Evolutionary conservation across 768 basidiomycete species (phyloP), one percentile per base, ranked within the genome.

Genomic region (Boletus rufocinnamomeus): DNA sequence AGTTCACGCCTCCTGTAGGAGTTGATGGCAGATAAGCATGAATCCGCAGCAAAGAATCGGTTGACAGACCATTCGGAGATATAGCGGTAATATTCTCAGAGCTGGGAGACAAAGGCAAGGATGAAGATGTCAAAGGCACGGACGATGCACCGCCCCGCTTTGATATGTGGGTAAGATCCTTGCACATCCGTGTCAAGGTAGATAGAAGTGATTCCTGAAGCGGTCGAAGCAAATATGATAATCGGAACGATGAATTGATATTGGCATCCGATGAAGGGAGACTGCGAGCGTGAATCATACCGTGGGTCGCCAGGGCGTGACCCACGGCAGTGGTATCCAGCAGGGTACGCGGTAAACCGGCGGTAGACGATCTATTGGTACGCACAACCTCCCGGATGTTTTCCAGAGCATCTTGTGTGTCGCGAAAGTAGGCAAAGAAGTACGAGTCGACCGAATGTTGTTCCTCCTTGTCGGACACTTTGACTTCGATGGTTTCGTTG

Each of bases 391-490:
- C 84, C 32, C 90, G 86, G 58, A 98, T 94, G 70, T 88, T 84
- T 44, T 88, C 87, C 55, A 95, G 78, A 2, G 93, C 91, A 38
- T 72, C 79, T 8, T 87, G 79, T 38, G 93, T 80, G 73, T 95
- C 85, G 63, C 86, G 86, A 73, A 97, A 97, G 72, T 97, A 98
- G 16, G 95, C 93, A 68, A 96, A 96, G 74, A 96, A 97, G 69
- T 93, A 94, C 3, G 91, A 93, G 70, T 93, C 91, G 34, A 91
- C 73, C 1, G 87, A 84, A 66, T 87, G 88, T 61, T 86, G 84
- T 59, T 91, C 91, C 48, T 77, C 75, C 63, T 87, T 88, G 74
- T 95, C 91, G 54, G 91, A 79, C 17, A 95, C 92, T 75, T 94
- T 94, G 63, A 98, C 83, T 76, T 98, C 94, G 58, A 99, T 89